Evolutionary conservation across 1,139 yeast species (phyloP).

Genomic region (Pichia sp.): DNA sequence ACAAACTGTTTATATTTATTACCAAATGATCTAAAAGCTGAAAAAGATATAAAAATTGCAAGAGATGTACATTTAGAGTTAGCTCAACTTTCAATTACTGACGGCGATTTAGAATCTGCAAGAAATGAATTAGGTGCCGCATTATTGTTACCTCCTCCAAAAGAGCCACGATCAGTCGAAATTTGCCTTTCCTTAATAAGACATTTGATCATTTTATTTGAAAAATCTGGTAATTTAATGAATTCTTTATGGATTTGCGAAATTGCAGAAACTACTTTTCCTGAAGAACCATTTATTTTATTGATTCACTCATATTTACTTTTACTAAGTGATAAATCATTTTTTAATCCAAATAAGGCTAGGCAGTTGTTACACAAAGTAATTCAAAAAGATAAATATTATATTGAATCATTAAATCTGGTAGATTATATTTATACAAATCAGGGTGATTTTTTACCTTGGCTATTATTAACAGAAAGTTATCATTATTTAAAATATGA

Average conservation of each 20-base stretch:
- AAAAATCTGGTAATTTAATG: conserved; percentile 41
- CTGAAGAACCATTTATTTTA: conserved; percentile 39
- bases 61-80: conserved; percentile 49
- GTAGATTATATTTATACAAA: conserved; percentile 16
- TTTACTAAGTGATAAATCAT: conserved; percentile 28
- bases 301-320: conserved; percentile 44
- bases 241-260: conserved; percentile 47
- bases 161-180: conserved; percentile 30
- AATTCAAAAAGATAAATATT: conserved; percentile 24
- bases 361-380: conserved; percentile 33
- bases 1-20: conserved; percentile 32
- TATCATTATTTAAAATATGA: conserved; percentile 29
- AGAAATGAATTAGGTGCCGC: conserved; percentile 45
- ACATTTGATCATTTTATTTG: conserved; percentile 45
- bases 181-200: conserved; percentile 44
- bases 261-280: conserved; percentile 40
- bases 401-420: conserved; percentile 1
- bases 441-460: conserved; percentile 41
- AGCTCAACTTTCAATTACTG: conserved; percentile 48
- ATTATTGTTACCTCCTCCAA: conserved; percentile 42
- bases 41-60: conserved; percentile 40
- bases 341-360: conserved; percentile 33
- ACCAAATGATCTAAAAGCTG: conserved; percentile 37
- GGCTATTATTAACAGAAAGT: conserved; percentile 53
- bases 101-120: conserved; percentile 42